Base-by-base conservation (phyloP, 1,284 basidiomycete species). In the Athelia sp. region DNA sequence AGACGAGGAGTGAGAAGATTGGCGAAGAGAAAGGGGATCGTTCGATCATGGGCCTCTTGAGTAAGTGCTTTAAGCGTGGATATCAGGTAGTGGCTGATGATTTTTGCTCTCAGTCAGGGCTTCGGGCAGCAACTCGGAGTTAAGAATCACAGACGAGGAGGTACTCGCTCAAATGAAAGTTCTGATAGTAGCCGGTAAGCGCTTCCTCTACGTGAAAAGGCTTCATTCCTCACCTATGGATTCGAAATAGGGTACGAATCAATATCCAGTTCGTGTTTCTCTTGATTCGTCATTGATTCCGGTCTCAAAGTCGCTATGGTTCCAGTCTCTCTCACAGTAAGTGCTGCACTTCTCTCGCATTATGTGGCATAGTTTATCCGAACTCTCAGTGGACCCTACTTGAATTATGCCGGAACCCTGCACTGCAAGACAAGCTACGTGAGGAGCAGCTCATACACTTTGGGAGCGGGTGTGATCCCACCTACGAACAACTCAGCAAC, bases 121-220 rank as follows among this genome's bases (percentile, higher is more conserved):
- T 1, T 77, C 82, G 58, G 63, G 57, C 46, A 56, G 62, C 1
- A 66, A 65, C 21, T 62, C 69, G 0, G 66, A 64, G 18, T 60
- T 78, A 45, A 69, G 67, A 36, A 72, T 90, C 72, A 74, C 79
- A 2, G 72, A 80, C 46, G 79, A 82, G 18, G 90, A 92, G 59
- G 78, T 90, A 17, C 55, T 83, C 36, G 81, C 84, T 1, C 80
- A 84, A 67, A 53, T 59, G 18, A 10, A 38, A 31, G 17, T 6
- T 35, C 19, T n/a, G 38, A 6, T 50, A 50, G 44, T 21, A 40
- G n/a, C 36, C 6, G n/a, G 15, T 40, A n/a, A 17, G 19, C 15
- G 4, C 8, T 8, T 4, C n/a, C 15, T 8, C n/a, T 9, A 40
- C 6, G 15, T n/a, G n/a, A 6, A n/a, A 40, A 6, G 6, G 4